phyloP scores from a whole-genome alignment of 1,139 yeast genomes.

The Yamadazyma membranifaciens region DNA sequence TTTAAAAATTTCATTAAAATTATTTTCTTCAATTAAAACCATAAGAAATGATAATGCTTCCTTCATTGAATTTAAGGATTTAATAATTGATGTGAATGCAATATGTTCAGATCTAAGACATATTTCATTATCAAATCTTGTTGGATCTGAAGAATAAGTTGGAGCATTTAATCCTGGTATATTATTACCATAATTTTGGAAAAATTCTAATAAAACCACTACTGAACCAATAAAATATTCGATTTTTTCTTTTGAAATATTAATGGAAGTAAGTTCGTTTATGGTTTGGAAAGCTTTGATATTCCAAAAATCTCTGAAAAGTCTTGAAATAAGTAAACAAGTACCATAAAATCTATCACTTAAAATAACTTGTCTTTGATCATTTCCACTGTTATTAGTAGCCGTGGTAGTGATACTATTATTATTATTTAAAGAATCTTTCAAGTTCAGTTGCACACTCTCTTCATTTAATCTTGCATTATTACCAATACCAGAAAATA shows the following conservation, averaged over 20 bases:
- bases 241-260: conserved; percentile 52
- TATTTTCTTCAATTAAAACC: conserved; percentile 75
- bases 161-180: conserved; percentile 64
- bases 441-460: not conserved
- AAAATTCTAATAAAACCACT: conserved; percentile 58
- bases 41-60: conserved; percentile 88
- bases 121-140: conserved; percentile 54
- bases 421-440: not conserved
- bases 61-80: conserved; percentile 73
- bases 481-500: conserved; percentile 55
- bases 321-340: conserved; percentile 74
- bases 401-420: too few relatives aligned
- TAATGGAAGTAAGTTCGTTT: conserved; percentile 20
- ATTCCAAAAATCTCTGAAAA: conserved; percentile 79
- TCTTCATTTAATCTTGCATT: conserved; percentile 45
- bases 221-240: conserved; percentile 70
- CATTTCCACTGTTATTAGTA: not conserved
- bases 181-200: conserved; percentile 54
- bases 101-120: conserved; percentile 90
- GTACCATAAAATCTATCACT: conserved; percentile 93
- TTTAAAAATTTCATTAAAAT: conserved; percentile 63
- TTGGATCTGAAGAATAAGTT: conserved; percentile 46
- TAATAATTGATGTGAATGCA: conserved; percentile 76
- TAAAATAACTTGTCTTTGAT: conserved; percentile 58
- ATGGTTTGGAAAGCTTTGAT: conserved; percentile 54